A percentile compares a stretch with the other conserved stretches of the same genome.
These are phyloP conservation scores for Nigrospora sphaerica DNA, from an alignment of 2,329 filamentous ascomycete species.

Conservation along the genomic window DNA sequence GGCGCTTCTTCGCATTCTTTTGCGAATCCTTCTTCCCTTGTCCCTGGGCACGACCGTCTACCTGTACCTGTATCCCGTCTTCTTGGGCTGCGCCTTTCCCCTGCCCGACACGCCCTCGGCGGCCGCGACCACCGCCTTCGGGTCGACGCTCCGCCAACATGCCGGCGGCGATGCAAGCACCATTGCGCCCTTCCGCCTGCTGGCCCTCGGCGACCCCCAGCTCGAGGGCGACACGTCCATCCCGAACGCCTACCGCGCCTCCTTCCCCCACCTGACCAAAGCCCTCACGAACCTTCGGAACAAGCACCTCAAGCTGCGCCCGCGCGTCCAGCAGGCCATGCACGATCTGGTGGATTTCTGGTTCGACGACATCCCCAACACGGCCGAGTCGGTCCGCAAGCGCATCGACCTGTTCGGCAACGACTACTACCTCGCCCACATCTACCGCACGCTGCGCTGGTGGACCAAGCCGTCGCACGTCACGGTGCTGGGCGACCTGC, in stretches of 20 bases:
- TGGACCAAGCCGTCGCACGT: constrained; percentile 82
- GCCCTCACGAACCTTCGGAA: constrained; percentile 41
- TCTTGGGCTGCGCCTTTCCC: constrained; percentile 77
- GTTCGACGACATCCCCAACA: constrained; percentile 61
- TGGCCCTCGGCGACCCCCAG: constrained; percentile 86
- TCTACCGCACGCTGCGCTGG: constrained; percentile 79
- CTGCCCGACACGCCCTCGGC: constrained; percentile 22
- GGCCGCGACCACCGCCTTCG: constrained; percentile 21
- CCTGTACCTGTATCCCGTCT: constrained; percentile 81
- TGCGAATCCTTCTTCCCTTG: constrained; percentile 54
- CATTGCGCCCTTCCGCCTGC: constrained; percentile 72
- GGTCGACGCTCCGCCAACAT: constrained; percentile 29
- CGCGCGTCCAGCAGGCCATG: constrained; percentile 42
- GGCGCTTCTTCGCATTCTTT: constrained; percentile 47
- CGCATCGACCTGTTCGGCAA: constrained; percentile 85
- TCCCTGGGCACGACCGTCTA: constrained; percentile 66
- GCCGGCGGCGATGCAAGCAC: constrained; percentile 15
- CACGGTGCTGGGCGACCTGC: constrained; percentile 79
- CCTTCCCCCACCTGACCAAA: constrained; percentile 46
- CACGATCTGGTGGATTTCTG: constrained; percentile 56
- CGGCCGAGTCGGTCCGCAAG: constrained; percentile 65
- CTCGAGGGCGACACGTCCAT: constrained; percentile 88
- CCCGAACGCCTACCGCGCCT: constrained; percentile 45
- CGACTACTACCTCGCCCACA: constrained; percentile 89
- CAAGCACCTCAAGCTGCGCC: constrained; percentile 39